phyloP scores from a whole-genome alignment of 2,329 filamentous ascomycete species.

The Trichoderma sp. region DNA sequence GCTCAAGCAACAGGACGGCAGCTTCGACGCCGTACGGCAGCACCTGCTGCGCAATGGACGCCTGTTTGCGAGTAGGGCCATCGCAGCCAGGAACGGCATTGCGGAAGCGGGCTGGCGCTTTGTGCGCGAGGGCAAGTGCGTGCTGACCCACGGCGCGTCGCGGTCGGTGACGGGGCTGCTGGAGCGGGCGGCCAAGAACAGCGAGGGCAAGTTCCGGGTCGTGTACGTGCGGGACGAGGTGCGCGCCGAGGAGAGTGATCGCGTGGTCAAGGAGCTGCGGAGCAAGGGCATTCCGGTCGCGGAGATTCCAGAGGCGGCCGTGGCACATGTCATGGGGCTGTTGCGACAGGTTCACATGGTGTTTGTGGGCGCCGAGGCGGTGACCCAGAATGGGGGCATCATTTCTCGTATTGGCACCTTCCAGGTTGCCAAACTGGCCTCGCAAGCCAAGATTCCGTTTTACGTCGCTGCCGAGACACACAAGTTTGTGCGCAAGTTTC shows the following conservation, averaged over 20 bases:
- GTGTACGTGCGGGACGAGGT: constrained; percentile 71
- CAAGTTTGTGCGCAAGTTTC: constrained; percentile 90
- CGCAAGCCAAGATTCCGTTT: constrained; percentile 69
- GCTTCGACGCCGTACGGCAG: constrained; percentile 77
- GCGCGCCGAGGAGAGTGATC: constrained; percentile 62
- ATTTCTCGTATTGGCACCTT: constrained; percentile 84
- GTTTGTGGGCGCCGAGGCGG: constrained; percentile 75
- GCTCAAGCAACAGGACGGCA: constrained; percentile 56
- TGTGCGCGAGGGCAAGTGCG: constrained; percentile 73
- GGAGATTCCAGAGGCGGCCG: constrained; percentile 56
- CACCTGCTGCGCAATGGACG: constrained; percentile 85
- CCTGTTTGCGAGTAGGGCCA: constrained; percentile 83
- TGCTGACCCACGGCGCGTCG: constrained; percentile 90
- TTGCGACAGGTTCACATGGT: constrained; percentile 63
- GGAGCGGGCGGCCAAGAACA: constrained; percentile 63
- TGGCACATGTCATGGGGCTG: constrained; percentile 72
- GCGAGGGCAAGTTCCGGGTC: constrained; percentile 72
- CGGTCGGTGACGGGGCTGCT: constrained; percentile 80
- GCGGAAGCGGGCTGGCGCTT: constrained; percentile 77
- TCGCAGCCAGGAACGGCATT: constrained; percentile 80
- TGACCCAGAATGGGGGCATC: constrained; percentile 91
- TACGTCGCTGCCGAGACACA: constrained; percentile 94
- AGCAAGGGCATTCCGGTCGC: constrained; percentile 78
- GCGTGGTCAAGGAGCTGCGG: constrained; percentile 71
- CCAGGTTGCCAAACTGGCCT: constrained; percentile 81